Conservation (phyloP, 163 green algal species). For the Volvox carteri region DNA sequence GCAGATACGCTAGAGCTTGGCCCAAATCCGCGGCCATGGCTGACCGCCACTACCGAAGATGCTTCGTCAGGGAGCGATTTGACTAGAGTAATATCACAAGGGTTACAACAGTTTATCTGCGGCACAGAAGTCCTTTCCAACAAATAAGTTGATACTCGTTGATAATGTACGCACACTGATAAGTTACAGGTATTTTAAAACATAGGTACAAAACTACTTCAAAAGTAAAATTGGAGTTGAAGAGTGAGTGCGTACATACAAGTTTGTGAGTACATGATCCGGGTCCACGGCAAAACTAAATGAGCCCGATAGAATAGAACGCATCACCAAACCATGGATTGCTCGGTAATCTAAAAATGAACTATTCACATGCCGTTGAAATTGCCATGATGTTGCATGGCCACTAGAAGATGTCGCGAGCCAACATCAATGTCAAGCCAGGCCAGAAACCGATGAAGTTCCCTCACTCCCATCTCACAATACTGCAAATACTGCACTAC, state of each 20-base stretch:
- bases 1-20: slow-evolving; percentile 31
- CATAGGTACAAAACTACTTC: too few species aligned
- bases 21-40: slow-evolving; percentile 57
- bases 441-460: too few species aligned
- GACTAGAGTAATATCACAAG: neutral
- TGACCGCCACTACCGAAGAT: neutral
- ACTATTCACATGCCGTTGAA: too few species aligned
- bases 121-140: neutral
- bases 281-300: neutral
- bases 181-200: neutral
- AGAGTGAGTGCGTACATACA: neutral
- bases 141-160: neutral
- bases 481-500: too few species aligned
- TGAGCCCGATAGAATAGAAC: neutral
- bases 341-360: too few species aligned
- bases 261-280: slow-evolving; percentile 27
- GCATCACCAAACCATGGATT: too few species aligned
- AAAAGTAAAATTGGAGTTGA: too few species aligned
- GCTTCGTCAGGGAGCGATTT: neutral
- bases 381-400: too few species aligned
- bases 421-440: too few species aligned
- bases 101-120: neutral
- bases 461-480: too few species aligned
- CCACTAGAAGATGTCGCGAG: too few species aligned
- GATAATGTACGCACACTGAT: neutral